phyloP scores from a whole-genome alignment of 306 rosid genomes.

The apple (Malus domestica) region ASM211411v1 NC_041789.1:17027001-17027500 shows the following conservation, averaged over 20 bases:
- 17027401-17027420: slow-evolving; percentile 16
- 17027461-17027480: slow-evolving; percentile 33
- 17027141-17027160: slow-evolving; percentile 53
- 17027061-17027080: slow-evolving; percentile 56
- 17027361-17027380: slow-evolving; percentile 11
- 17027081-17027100: slow-evolving; percentile 44
- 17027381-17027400: slow-evolving; percentile 27
- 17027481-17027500: slow-evolving; percentile 13
- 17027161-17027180: slow-evolving; percentile 77
- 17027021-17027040: slow-evolving; percentile 61
- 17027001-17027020: slow-evolving; percentile 49
- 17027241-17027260: slow-evolving; percentile 17
- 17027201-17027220: slow-evolving; percentile 94
- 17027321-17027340: slow-evolving; percentile 35
- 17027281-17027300: background rate
- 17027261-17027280: slow-evolving; percentile 19
- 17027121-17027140: slow-evolving; percentile 48
- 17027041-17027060: slow-evolving; percentile 60
- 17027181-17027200: slow-evolving; percentile 76
- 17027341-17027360: slow-evolving; percentile 45
- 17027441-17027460: slow-evolving; percentile 4
- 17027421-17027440: slow-evolving; percentile 32
- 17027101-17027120: slow-evolving; percentile 47
- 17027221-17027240: slow-evolving; percentile 68
- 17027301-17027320: slow-evolving; percentile 35